These are phyloP conservation scores for Stygiomarasmius scandens DNA, from an alignment of 1,284 basidiomycete genomes.

Conservation along the genomic window DNA sequence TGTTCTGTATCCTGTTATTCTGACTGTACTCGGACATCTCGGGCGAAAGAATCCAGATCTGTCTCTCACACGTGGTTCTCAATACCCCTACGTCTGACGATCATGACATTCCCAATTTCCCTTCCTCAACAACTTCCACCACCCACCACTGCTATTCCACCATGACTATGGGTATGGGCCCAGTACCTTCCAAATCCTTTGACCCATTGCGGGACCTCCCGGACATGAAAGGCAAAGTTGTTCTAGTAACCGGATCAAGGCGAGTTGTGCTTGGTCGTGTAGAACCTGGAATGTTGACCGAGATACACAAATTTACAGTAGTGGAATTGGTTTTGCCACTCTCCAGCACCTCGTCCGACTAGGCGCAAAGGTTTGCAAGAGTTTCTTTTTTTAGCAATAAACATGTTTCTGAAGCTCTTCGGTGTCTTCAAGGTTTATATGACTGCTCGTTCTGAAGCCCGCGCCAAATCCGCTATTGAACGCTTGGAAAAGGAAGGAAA, in stretches of 20 bases:
- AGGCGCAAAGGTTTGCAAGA: neutral
- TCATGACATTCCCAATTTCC: neutral
- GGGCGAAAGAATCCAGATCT: no score
- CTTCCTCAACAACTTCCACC: neutral
- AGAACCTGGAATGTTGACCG: no score
- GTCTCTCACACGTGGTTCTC: no score
- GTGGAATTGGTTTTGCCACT: neutral
- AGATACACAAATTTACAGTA: neutral
- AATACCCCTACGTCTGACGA: no score
- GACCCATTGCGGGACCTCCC: neutral
- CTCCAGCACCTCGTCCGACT: neutral
- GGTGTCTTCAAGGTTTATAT: conserved; percentile 1
- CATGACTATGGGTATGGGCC: neutral
- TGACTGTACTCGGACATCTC: no score
- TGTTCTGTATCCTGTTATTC: no score
- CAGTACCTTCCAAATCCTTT: conserved; percentile 1
- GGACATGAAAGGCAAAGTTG: neutral
- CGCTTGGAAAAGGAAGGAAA: conserved; percentile 24
- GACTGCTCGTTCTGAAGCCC: conserved; percentile 37
- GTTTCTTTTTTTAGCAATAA: no score
- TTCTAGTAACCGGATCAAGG: conserved; percentile 2
- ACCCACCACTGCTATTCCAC: neutral
- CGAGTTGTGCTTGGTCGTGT: no score
- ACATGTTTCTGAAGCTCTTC: neutral
- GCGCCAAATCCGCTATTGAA: conserved; percentile 41